Percentiles rank a stretch among this genome's conserved stretches.
Conservation (phyloP, 768 basidiomycete genomes). For the Pisolithus microcarpus region DNA sequence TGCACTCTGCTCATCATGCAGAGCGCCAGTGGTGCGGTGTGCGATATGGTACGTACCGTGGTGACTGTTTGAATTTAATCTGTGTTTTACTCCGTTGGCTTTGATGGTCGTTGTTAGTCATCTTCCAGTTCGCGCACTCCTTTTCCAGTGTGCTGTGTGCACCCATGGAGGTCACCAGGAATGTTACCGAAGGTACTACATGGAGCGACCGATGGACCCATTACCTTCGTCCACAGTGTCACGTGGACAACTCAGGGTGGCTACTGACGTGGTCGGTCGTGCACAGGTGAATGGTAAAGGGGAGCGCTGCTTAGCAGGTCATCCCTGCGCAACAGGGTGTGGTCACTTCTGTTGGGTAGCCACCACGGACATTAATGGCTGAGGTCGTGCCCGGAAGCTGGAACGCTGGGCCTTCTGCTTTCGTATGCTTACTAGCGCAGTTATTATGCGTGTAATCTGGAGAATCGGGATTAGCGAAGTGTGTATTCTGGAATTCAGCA, state of each 20-base stretch:
- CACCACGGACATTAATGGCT: neutral
- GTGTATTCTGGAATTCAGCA: too few species aligned
- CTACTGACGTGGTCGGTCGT: slow-evolving; percentile 5
- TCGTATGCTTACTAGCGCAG: too few species aligned
- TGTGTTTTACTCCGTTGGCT: slow-evolving; percentile 2
- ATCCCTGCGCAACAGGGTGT: slow-evolving; percentile 73
- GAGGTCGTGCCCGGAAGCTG: too few species aligned
- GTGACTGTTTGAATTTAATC: neutral
- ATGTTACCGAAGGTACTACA: slow-evolving; percentile 67
- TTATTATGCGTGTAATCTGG: too few species aligned
- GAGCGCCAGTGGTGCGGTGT: slow-evolving; percentile 42
- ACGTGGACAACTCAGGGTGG: slow-evolving; percentile 19
- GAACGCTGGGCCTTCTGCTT: too few species aligned
- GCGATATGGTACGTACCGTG: slow-evolving; percentile 59
- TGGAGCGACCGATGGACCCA: slow-evolving; percentile 48
- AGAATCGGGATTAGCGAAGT: too few species aligned
- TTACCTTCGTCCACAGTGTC: slow-evolving; percentile 17
- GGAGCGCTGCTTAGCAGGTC: slow-evolving; percentile 32
- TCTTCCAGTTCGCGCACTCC: slow-evolving; percentile 62
- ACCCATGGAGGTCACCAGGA: slow-evolving; percentile 75
- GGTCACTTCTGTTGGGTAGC: slow-evolving; percentile 76
- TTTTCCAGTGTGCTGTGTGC: slow-evolving; percentile 73
- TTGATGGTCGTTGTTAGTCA: slow-evolving; percentile 39
- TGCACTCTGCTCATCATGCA: slow-evolving; percentile 55
- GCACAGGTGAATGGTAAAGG: neutral